Percentiles rank a stretch among this genome's conserved stretches.
Evolutionary conservation across 371 early-diverging fungal species (phyloP).

Genomic region (Mortierella sp.): DNA sequence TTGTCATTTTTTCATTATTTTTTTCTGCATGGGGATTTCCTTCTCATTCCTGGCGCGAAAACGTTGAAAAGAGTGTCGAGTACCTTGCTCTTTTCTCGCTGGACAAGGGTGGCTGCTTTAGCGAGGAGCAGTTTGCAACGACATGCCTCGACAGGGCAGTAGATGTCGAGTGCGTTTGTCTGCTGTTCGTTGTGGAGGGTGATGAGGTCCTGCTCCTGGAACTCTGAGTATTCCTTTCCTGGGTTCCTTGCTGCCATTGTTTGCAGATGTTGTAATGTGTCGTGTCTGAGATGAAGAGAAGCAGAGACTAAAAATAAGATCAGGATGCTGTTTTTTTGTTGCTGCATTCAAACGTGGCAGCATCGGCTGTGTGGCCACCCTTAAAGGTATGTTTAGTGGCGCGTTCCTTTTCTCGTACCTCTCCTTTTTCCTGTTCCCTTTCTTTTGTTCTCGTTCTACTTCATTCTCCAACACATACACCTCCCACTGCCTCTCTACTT

Average conservation of each 20-base stretch:
- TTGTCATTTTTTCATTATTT: not conserved
- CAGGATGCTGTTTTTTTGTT: not conserved
- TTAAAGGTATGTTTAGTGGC: not conserved
- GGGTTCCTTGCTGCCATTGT: conserved; percentile 39
- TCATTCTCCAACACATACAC: too few species aligned
- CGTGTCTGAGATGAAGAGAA: conserved; percentile 2
- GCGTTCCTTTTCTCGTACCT: not conserved
- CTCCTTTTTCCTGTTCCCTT: not conserved
- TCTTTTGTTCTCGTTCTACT: not conserved
- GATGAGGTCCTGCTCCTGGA: conserved; percentile 45
- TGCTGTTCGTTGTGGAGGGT: conserved; percentile 2
- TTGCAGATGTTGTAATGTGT: not conserved
- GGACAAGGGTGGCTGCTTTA: conserved; percentile 35
- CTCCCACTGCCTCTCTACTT: too few species aligned
- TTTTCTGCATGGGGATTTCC: not conserved
- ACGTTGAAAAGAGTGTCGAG: not conserved
- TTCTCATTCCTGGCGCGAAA: not conserved
- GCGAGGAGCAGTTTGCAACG: conserved; percentile 47
- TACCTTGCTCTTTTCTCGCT: conserved; percentile 55
- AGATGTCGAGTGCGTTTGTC: conserved; percentile 49
- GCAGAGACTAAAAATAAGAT: not conserved
- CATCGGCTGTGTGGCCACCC: not conserved
- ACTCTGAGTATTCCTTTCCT: conserved; percentile 31
- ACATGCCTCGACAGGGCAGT: conserved; percentile 50
- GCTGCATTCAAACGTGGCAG: not conserved